Conservation (phyloP, 768 basidiomycete genomes). For the Macrocybe gigantea region DNA sequence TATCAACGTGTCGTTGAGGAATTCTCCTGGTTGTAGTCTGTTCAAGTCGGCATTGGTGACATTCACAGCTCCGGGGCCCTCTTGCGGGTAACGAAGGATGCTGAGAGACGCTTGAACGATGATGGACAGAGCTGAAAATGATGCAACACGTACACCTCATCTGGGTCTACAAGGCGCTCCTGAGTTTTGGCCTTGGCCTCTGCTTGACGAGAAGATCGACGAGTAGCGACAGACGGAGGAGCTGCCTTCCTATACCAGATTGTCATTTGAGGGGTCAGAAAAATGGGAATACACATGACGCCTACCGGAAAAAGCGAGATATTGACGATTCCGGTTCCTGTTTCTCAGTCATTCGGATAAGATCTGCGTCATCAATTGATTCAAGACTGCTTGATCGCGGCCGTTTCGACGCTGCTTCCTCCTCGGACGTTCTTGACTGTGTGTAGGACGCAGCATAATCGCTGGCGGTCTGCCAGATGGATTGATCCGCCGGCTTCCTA, state of each 20-base stretch:
- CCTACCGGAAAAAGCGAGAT: too few species aligned
- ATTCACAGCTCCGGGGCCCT: conserved; percentile 68
- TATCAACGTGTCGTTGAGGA: conserved; percentile 92
- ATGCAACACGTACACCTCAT: conserved; percentile 53
- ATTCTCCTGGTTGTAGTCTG: conserved; percentile 75
- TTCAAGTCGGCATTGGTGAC: conserved; percentile 74
- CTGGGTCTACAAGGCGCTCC: conserved; percentile 34
- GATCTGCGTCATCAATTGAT: too few species aligned
- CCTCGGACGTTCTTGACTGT: too few species aligned
- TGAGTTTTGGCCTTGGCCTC: conserved; percentile 13
- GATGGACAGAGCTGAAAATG: background rate
- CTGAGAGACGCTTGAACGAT: conserved; percentile 26
- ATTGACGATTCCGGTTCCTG: too few species aligned
- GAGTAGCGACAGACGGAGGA: conserved; percentile 9
- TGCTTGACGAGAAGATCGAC: conserved; percentile 31
- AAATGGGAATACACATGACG: too few species aligned
- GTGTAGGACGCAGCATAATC: too few species aligned
- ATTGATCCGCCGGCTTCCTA: too few species aligned
- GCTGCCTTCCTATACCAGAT: conserved; percentile 3
- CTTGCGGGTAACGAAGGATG: conserved; percentile 71
- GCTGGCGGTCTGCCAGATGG: too few species aligned
- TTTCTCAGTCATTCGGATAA: too few species aligned
- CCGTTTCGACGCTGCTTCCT: too few species aligned
- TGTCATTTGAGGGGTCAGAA: background rate
- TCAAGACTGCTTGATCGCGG: too few species aligned